Evolutionary conservation across 2,329 filamentous ascomycete species (phyloP), one percentile per base, ranked within the genome.

Genomic region (Microsporum canis): DNA sequence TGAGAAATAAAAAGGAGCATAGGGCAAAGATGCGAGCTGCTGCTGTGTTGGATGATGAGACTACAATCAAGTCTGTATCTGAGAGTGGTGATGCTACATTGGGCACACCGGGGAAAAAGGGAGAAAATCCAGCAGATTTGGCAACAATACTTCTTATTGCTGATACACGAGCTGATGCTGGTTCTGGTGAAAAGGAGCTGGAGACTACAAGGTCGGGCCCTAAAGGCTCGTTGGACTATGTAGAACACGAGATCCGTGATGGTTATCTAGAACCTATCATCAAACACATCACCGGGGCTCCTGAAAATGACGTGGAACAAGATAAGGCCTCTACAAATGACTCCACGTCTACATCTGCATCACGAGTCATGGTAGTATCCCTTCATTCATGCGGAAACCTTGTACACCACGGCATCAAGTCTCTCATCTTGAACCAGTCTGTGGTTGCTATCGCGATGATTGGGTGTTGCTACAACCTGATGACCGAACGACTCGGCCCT

Each of bases 381-480:
- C 89, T 99, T 17, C 94, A 99, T 73, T 97, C 92, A 0, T 99
- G 94, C 71, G 94, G 94, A 33, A 97, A 99, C 67, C 84, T 99
- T n/a, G 88, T 95, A 0, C 94, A 99, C 73, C 91, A 95, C 71
- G 94, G 89, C 7, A 86, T 99, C 61, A 86, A 89, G 12, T 95
- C 92, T 0, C 82, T 99, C 23, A 76, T 91, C 1, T 76, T 95
- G 61, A 97, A 96, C 70, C 87, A 88, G 0, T 83, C 85, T 3
- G 91, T 97, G 60, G 84, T 85, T 36, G 90, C 91, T n/a, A 87
- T 97, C 27, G 92, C 92, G 62, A 91, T 99, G 71, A 90, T 99
- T 63, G 94, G 94, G 55, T 99, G 94, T 78, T 99, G 94, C 79
- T 97, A 99, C 80, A 99, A 99, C 69, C 84, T 97, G 4, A 78